Base-by-base conservation (phyloP, 1,284 basidiomycete genomes). In the Austroboletus novae-zelandiae region DNA sequence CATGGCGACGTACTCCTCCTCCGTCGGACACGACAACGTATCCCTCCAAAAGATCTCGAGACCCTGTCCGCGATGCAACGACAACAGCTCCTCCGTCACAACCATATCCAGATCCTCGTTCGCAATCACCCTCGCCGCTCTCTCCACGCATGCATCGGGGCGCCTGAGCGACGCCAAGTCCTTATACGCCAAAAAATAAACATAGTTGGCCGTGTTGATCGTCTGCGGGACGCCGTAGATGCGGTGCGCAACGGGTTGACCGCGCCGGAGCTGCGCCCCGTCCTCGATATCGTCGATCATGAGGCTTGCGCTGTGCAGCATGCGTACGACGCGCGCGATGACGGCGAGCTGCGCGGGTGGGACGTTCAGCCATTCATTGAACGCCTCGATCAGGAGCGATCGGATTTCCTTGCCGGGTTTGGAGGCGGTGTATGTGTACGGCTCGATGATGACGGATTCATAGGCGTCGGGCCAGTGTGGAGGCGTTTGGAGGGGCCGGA, bases 211-310 rank as follows among this genome's bases (percentile, higher is more conserved):
- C 0, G 91, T 87, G 67, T 99, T 99, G 74, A 99, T 95, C 0
- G 96, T 98, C 66, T 98, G 95, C 0, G 96, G 93, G 2, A 97
- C 73, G 2, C 96, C 96, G 62, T 96, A 99, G 56, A 98, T 94
- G 72, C 90, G 92, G 73, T 99, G 95, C 0, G 93, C 85, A 14
- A 96, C 94, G 39, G 91, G 97, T 23, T 84, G 78, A 0, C 96
- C 95, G 50, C 95, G 72, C 9, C 97, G 78, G 25, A 99, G 76
- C 59, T 95, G 90, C 0, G 94, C 93, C 57, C 91, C 90, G 64
- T 99, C 97, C 70, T 99, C 94, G 35, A 99, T 96, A 66, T 99
- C 97, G 67, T 99, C 97, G 62, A 99, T 86, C 94, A 99, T 79
- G 35, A 99, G 74, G 64, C 91, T 96, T 2, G 94, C 93, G 45